phyloP scores from a whole-genome alignment of 1,284 basidiomycete genomes.

The Cryptococcus sp. region DNA sequence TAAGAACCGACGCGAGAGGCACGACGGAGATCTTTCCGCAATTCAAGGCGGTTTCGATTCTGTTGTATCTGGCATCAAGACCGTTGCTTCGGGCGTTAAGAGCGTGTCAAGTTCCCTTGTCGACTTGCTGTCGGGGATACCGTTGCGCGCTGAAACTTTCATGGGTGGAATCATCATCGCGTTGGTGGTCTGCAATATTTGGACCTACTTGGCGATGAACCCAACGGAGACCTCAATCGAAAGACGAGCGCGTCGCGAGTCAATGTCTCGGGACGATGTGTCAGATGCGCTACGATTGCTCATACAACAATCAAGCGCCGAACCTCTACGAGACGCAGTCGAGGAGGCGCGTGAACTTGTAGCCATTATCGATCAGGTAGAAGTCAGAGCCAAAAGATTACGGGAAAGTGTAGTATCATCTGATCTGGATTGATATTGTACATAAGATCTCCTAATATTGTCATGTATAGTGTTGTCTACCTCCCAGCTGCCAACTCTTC shows the following conservation, averaged over 20 bases:
- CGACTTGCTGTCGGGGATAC: conserved; percentile 67
- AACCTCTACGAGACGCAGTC: conserved; percentile 14
- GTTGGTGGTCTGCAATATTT: conserved; percentile 69
- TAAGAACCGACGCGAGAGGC: conserved; percentile 30
- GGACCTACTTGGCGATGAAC: conserved; percentile 43
- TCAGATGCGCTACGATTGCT: conserved; percentile 35
- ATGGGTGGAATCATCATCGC: conserved; percentile 70
- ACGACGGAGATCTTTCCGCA: conserved; percentile 57
- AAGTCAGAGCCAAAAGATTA: conserved; percentile 24
- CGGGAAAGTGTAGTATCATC: conserved; percentile 5
- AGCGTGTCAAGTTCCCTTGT: conserved; percentile 60
- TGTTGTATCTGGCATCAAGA: conserved; percentile 67
- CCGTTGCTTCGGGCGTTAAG: conserved; percentile 66
- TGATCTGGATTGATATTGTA: background rate
- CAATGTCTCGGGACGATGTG: conserved; percentile 25
- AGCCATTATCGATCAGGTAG: conserved; percentile 37
- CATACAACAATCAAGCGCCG: conserved; percentile 12
- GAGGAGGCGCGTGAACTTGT: conserved; percentile 37
- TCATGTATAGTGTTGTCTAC: background rate
- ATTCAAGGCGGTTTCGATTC: conserved; percentile 85
- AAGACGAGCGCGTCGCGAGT: conserved; percentile 6
- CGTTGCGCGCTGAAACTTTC: conserved; percentile 55
- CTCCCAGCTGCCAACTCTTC: conserved; percentile 41
- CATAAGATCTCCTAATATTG: background rate
- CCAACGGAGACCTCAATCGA: conserved; percentile 17